Conservation (phyloP, 352 stramenopile genomes). For the Phytophthora constricta region DNA sequence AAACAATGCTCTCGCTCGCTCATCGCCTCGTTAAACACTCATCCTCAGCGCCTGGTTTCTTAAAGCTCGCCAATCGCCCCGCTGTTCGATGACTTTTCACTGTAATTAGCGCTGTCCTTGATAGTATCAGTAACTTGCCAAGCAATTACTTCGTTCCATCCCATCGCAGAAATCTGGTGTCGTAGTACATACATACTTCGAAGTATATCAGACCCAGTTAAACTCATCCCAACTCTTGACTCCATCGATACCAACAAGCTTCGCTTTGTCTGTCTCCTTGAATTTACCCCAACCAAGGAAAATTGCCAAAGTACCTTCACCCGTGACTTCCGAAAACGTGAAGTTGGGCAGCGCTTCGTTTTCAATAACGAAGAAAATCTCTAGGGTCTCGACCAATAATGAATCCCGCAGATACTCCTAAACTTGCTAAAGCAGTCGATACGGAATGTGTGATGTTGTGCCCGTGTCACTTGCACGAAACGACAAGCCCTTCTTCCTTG, state of each 20-base stretch:
- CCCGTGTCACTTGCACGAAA: conserved; percentile 17
- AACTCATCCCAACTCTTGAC: background rate
- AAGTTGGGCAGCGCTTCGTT: background rate
- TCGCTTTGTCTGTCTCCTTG: background rate
- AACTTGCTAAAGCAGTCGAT: conserved; percentile 8
- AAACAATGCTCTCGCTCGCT: too few species aligned
- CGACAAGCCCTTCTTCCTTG: background rate
- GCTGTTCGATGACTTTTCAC: too few species aligned
- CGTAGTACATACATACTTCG: too few species aligned
- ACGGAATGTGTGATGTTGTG: background rate
- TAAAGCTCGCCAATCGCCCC: too few species aligned
- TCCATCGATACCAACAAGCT: background rate
- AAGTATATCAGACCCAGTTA: too few species aligned
- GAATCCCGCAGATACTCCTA: background rate
- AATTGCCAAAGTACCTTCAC: background rate
- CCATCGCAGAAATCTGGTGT: too few species aligned
- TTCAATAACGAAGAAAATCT: conserved; percentile 25
- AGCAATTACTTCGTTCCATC: too few species aligned
- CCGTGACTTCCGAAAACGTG: background rate
- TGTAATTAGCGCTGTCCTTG: too few species aligned
- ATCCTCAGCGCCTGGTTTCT: too few species aligned
- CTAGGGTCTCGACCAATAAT: conserved; percentile 4
- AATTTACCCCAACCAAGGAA: background rate
- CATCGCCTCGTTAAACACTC: too few species aligned
- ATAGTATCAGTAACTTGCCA: too few species aligned